A percentile compares a stretch with the other conserved stretches of the same genome.
Evolutionary conservation across 1,284 basidiomycete species (phyloP).

Genomic region (Sanguinoderma infundibulare): DNA sequence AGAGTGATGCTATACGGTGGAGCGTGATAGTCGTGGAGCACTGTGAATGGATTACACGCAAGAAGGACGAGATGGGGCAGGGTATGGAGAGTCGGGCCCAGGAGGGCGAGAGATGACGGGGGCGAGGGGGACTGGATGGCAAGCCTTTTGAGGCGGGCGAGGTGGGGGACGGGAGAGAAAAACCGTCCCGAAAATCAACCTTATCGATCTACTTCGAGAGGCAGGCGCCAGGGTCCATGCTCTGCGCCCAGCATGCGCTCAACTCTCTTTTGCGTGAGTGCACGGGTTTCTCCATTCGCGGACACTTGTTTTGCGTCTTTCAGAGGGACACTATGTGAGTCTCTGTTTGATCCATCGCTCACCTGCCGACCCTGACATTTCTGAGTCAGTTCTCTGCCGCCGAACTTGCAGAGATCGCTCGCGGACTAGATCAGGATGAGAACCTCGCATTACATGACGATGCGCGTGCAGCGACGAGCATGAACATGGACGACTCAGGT

Average conservation of each 20-base stretch:
- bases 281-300: not conserved
- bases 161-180: too few relatives aligned
- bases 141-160: too few relatives aligned
- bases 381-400: conserved; percentile 75
- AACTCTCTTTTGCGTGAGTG: conserved; percentile 76
- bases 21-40: conserved; percentile 17
- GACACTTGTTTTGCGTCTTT: conserved; percentile 3
- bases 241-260: conserved; percentile 85
- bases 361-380: conserved; percentile 14
- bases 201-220: too few relatives aligned
- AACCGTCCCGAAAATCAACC: too few relatives aligned
- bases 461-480: too few relatives aligned
- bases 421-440: not conserved
- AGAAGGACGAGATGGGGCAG: too few relatives aligned
- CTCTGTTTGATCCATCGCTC: not conserved
- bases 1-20: conserved; percentile 6
- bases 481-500: too few relatives aligned
- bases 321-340: conserved; percentile 75
- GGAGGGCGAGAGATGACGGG: too few relatives aligned
- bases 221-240: conserved; percentile 78
- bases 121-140: too few relatives aligned
- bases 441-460: too few relatives aligned
- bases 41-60: conserved; percentile 2
- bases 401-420: conserved; percentile 72
- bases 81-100: too few relatives aligned